Base-by-base conservation (phyloP, 805 yeast genomes). In the Lachancea nothofagi region DNA sequence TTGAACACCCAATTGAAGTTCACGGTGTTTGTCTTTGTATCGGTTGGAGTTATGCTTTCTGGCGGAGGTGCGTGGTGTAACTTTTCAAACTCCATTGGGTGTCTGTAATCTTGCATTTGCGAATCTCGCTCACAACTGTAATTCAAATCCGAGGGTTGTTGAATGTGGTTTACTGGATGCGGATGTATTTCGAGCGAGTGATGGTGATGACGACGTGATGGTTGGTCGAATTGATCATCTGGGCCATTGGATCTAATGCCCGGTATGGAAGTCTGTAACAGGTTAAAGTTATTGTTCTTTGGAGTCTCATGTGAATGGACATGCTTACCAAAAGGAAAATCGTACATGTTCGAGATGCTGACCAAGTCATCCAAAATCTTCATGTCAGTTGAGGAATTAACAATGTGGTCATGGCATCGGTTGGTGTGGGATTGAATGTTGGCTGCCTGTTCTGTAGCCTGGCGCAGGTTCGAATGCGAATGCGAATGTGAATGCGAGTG, bases 1-100 rank as follows among this genome's bases (percentile, higher is more conserved):
- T 55, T 53, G 35, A 57, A 58, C 54, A 59, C 20, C 78, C 72
- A 54, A 63, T 77, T 57, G 62, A 73, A 55, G 65, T 70, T 33
- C 61, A 71, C 58, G 2, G 53, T 53, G 35, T 46, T 51, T 7
- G 42, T 29, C 17, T 17, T 36, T 22, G 13, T 27, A 8, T 36
- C 25, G 2, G 40, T 4, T 4, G 37, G 26, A 27, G 27, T 6
- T 12, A 20, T 13, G 17, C 4, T 22, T n/a, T 27, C 27, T 8
- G 21, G 30, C 5, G 41, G 15, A 6, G 38, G 14, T n/a, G 30
- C 36, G 39, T 38, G 42, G 20, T 38, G 46, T 5, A 32, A 29
- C 23, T 40, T 33, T 7, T 40, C 36, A 15, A 26, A 30, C 7
- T 27, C 27, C 26, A 24, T 7, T 17, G 40, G 21, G 21, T 21